Conservation (phyloP, 768 basidiomycete genomes). For the Agaricus blazei region DNA sequence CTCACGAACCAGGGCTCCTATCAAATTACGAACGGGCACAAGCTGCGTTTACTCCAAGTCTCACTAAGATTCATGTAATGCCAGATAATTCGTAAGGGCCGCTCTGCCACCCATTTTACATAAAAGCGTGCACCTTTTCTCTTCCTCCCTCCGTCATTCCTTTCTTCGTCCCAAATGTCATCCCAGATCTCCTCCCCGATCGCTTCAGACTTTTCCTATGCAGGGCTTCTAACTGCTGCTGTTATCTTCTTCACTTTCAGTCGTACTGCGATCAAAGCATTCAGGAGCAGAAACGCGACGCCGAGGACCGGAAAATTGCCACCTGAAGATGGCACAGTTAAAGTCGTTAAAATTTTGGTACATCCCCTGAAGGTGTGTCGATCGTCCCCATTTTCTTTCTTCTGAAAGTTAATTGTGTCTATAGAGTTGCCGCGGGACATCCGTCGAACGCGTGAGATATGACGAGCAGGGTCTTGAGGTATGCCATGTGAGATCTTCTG, state of each 20-base stretch:
- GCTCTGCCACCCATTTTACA: no score
- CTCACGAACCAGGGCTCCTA: no score
- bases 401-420: background rate
- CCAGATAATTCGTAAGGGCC: no score
- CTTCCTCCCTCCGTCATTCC: no score
- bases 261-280: background rate
- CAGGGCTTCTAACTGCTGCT: background rate
- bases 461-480: constrained; percentile 66
- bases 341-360: constrained; percentile 52
- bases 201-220: no score
- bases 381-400: background rate
- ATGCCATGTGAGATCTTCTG: background rate
- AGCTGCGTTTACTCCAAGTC: no score
- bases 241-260: constrained; percentile 7
- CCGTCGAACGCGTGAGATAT: constrained; percentile 50
- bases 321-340: constrained; percentile 26
- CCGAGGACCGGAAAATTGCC: constrained; percentile 3
- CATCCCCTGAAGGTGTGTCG: constrained; percentile 63
- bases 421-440: constrained; percentile 70
- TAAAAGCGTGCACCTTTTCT: no score
- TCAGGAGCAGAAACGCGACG: background rate
- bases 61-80: no score
- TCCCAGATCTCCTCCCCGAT: no score
- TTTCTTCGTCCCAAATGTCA: no score
- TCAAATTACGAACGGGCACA: no score